These are phyloP conservation scores for Diplocarpon rosae DNA, from an alignment of 2,329 filamentous ascomycete genomes.

Conservation along the genomic window DNA sequence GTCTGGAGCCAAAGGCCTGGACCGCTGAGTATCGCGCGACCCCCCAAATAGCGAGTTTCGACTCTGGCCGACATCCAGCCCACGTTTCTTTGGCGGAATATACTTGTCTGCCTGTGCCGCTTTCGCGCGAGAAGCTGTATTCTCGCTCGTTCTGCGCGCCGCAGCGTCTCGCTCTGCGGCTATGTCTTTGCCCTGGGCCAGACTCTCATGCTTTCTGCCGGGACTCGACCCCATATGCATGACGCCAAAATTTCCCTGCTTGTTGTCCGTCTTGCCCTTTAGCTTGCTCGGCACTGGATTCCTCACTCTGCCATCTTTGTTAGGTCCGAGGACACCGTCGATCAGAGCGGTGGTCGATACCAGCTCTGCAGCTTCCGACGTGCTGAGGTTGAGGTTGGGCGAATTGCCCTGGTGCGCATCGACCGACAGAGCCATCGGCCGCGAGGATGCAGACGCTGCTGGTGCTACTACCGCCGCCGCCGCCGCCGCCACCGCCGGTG, in stretches of 20 bases:
- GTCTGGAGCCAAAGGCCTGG: constrained; percentile 30
- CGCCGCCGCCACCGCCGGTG: constrained; percentile 10
- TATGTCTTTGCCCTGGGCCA: constrained; percentile 26
- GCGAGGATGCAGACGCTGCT: constrained; percentile 13
- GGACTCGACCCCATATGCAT: constrained; percentile 46
- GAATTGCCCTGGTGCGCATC: constrained; percentile 15
- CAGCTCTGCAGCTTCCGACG: constrained; percentile 46
- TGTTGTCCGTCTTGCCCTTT: constrained; percentile 44
- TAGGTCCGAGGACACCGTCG: constrained; percentile 27
- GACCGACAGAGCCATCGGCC: constrained; percentile 9
- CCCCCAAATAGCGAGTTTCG: constrained; percentile 20
- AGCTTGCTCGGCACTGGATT: constrained; percentile 53
- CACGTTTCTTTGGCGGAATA: constrained; percentile 32
- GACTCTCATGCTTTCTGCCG: constrained; percentile 28
- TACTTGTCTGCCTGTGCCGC: constrained; percentile 44
- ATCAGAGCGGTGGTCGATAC: constrained; percentile 17
- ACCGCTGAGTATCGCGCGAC: constrained; percentile 18
- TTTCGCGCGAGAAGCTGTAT: constrained; percentile 46
- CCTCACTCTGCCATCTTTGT: constrained; percentile 38
- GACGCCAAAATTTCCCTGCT: constrained; percentile 50
- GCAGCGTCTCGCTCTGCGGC: constrained; percentile 45
- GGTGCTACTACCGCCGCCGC: constrained; percentile 6
- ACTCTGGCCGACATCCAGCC: constrained; percentile 18
- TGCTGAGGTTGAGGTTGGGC: constrained; percentile 31
- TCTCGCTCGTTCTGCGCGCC: constrained; percentile 51